These are phyloP conservation scores for Schwanniomyces occidentalis DNA, from an alignment of 805 yeast genomes.

Conservation along the genomic window DNA sequence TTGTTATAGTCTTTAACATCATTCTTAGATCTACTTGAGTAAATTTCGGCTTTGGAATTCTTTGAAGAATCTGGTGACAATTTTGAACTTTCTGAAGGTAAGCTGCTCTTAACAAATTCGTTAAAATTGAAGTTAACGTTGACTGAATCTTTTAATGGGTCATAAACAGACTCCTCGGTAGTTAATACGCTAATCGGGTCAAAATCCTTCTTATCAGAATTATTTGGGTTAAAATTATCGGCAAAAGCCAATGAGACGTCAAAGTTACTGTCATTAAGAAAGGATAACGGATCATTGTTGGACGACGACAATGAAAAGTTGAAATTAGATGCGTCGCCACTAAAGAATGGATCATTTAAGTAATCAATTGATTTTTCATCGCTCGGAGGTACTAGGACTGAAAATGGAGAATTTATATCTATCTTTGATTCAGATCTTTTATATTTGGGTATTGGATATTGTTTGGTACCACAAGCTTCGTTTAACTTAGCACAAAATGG, in stretches of 20 bases:
- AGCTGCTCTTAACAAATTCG: slow-evolving; percentile 35
- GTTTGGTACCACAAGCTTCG: slow-evolving; percentile 80
- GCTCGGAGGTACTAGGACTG: slow-evolving; percentile 19
- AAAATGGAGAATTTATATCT: slow-evolving; percentile 19
- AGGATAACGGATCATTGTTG: slow-evolving; percentile 44
- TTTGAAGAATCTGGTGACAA: slow-evolving; percentile 12
- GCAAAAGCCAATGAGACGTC: slow-evolving; percentile 57
- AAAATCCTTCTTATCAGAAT: slow-evolving; percentile 14
- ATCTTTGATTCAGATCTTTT: slow-evolving; percentile 13
- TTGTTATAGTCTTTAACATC: neutral
- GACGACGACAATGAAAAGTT: slow-evolving; percentile 12
- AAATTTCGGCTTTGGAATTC: slow-evolving; percentile 3
- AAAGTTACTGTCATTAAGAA: slow-evolving; percentile 47
- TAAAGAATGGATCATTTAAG: slow-evolving; percentile 19
- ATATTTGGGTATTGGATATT: slow-evolving; percentile 62
- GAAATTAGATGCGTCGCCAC: slow-evolving; percentile 8
- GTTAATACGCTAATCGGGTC: slow-evolving; percentile 47
- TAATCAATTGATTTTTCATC: slow-evolving; percentile 5
- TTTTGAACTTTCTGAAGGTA: slow-evolving; percentile 22
- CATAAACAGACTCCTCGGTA: slow-evolving; percentile 58
- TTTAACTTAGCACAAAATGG: slow-evolving; percentile 75
- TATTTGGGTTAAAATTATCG: slow-evolving; percentile 11
- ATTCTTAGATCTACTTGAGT: neutral
- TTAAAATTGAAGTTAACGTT: slow-evolving; percentile 37
- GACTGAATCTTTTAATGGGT: slow-evolving; percentile 44